phyloP scores from a whole-genome alignment of 257 asterid species.

The Nicotiana noctiflora region DNA sequence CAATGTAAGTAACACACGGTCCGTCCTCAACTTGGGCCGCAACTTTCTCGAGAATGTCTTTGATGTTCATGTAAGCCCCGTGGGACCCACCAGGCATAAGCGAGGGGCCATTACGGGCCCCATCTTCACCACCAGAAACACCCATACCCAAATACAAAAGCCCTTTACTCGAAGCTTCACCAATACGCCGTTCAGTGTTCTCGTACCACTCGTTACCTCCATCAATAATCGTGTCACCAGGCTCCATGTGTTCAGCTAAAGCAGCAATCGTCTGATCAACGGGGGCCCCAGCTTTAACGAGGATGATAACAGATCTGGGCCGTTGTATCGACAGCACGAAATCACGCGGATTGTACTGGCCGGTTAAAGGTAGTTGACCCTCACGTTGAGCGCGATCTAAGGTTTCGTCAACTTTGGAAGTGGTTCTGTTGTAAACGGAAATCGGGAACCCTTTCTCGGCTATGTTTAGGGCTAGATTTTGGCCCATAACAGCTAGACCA shows the following conservation, averaged over 20 bases:
- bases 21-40: too few species aligned
- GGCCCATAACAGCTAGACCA: slow-evolving; percentile 89
- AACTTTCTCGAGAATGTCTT: slow-evolving; percentile 53
- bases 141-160: slow-evolving; percentile 87
- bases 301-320: slow-evolving; percentile 77
- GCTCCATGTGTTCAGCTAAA: slow-evolving; percentile 66
- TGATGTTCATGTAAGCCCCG: slow-evolving; percentile 55
- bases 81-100: slow-evolving; percentile 91
- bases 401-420: slow-evolving; percentile 75
- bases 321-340: slow-evolving; percentile 59
- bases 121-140: slow-evolving; percentile 94
- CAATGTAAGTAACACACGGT: too few species aligned
- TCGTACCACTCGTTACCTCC: slow-evolving; percentile 98
- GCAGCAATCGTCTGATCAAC: slow-evolving; percentile 88
- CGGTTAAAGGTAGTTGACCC: slow-evolving; percentile 63
- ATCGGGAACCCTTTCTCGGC: slow-evolving; percentile 90
- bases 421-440: slow-evolving; percentile 73
- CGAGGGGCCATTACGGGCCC: slow-evolving; percentile 79
- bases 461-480: slow-evolving; percentile 76
- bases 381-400: slow-evolving; percentile 73
- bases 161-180: slow-evolving; percentile 43
- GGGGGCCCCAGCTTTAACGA: slow-evolving; percentile 91
- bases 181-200: slow-evolving; percentile 70
- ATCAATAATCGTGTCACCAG: slow-evolving; percentile 87
- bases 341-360: slow-evolving; percentile 60